Base-by-base conservation (phyloP, 139 green algal species). In the Nannochloris sp. region DNA sequence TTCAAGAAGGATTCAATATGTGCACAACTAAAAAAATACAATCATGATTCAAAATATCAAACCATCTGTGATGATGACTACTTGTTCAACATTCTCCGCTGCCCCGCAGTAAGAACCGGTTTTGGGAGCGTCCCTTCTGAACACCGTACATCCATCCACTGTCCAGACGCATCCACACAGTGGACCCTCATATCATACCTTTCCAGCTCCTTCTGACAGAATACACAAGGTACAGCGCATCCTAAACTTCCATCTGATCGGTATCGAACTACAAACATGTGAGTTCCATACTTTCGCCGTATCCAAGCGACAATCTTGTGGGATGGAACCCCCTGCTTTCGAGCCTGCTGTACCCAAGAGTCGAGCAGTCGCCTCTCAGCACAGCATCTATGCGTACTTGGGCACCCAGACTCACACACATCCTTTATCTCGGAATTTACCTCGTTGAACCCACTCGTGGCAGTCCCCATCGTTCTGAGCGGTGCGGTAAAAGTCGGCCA, bases 231-330 rank as follows among this genome's bases (percentile, higher is more conserved):
- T 25, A 80, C 64, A 31, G 71, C 71, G 60, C 69, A 79, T 51
- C 78, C 83, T 14, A 88, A 70, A 3, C 50, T 75, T 36, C 83
- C 83, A 64, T 89, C 83, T 16, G 46, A 23, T 3, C 73, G 71
- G 9, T 66, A 66, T n/a, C 83, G 77, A 65, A 79, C 76, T 33
- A 89, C 70, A 11, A 61, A 64, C 0, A 89, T 53, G 26, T 76
- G 33, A 0, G 59, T 26, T 29, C 83, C 83, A 20, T 77, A 63
- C 74, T 89, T 89, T 58, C 83, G 78, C 56, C 83, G 71, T 6
- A 89, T 75, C 83, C 83, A 89, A 37, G 61, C 40, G 2, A 73
- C 66, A 13, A 85, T 29, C 46, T 76, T 68, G 46, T 83, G 74
- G 1, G 62, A 45, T 0, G 65, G 71, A 20, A 85, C 62, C 40